Base-by-base conservation (phyloP, 1,284 basidiomycete species). In the Tilletia caries region DNA sequence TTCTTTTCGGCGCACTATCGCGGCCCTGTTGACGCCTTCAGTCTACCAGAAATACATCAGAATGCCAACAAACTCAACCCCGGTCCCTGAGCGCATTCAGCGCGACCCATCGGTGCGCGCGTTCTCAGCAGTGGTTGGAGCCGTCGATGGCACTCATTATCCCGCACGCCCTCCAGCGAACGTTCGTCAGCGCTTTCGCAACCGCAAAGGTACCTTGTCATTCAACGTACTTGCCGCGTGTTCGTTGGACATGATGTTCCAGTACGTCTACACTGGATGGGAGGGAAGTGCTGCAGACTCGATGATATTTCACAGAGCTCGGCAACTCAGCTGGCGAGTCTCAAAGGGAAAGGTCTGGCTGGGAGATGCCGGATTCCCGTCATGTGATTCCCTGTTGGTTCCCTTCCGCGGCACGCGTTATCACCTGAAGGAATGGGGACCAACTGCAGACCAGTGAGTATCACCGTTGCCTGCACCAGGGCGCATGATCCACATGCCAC, bases 91-190 rank as follows among this genome's bases (percentile, higher is more conserved):
- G 5, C 15, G 52, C 15, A 54, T 54, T 29, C 12, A 13, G 25
- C 23, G 29, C 5, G 83, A 85, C 67, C 75, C 79, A 0, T 83
- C 84, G 50, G 84, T 67, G 66, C 85, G 84, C 15, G 86, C 79
- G 66, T 85, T 86, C 70, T 68, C 75, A 29, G 71, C 80, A 72
- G 81, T 78, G 8, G 54, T 86, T 64, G 84, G 84, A 32, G 85
- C 85, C 27, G 78, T 86, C 34, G 85, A 86, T 79, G 84, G 85
- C 0, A 85, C 79, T n/a, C 84, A 86, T 65, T 81, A 85, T 41
- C 71, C 76, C 41, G 25, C 48, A 10, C n/a, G n/a, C n/a, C n/a
- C n/a, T 3, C 68, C 74, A 0, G 69, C 69, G 23, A 50, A 44
- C 6, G 75, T 73, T 23, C 64, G 66, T 27, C 37, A 69, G 29